Evolutionary conservation across 805 yeast species (phyloP).

Genomic region (Saturnispora quitensis): DNA sequence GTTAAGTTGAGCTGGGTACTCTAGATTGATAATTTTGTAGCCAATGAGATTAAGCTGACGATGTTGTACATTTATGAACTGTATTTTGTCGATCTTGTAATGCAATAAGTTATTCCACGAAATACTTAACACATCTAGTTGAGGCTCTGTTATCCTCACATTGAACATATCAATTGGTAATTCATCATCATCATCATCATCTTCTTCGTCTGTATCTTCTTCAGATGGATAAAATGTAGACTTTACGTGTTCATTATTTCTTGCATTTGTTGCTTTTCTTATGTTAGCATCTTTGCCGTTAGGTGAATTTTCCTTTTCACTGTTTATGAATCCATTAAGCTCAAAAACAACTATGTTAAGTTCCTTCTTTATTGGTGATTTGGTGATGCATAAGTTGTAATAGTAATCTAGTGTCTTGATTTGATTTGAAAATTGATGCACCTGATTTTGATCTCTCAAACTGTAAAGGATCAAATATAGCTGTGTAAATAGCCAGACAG

Average conservation of each 20-base stretch:
- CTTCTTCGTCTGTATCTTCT: conserved; percentile 15
- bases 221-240: conserved; percentile 12
- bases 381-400: not conserved
- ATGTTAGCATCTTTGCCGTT: not conserved
- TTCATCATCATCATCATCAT: conserved; percentile 17
- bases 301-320: not conserved
- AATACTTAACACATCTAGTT: not conserved
- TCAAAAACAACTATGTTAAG: not conserved
- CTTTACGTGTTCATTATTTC: not conserved
- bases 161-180: not conserved
- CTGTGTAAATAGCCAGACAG: not conserved
- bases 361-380: not conserved
- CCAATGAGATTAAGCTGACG: not conserved
- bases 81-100: conserved; percentile 3
- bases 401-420: not conserved
- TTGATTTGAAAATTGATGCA: not conserved
- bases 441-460: not conserved
- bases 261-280: not conserved
- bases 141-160: not conserved
- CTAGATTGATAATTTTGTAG: conserved; percentile 5
- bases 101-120: not conserved
- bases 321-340: not conserved
- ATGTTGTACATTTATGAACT: conserved; percentile 4
- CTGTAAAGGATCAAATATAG: not conserved
- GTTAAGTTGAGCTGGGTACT: not conserved